Evolutionary conservation across 306 rosid genomes (phyloP).

Genomic region (Senna tora): DNA sequence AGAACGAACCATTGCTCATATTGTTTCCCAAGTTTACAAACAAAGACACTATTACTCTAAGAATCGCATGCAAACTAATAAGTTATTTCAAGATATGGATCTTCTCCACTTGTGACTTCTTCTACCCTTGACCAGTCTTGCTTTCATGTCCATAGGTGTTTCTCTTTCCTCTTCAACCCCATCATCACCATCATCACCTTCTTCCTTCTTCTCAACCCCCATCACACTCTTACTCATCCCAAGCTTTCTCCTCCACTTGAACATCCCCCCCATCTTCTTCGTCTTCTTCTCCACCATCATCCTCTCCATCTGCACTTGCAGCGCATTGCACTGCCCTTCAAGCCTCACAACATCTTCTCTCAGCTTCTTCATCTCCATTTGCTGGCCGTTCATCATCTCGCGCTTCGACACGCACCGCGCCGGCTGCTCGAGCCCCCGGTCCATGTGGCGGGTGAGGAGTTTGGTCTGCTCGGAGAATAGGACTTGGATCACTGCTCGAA

Average conservation of each 20-base stretch:
- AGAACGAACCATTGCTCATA: too few relatives aligned
- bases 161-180: conserved; percentile 44
- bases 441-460: conserved; percentile 52
- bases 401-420: conserved; percentile 64
- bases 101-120: conserved; percentile 64
- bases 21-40: too few relatives aligned
- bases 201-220: conserved; percentile 36
- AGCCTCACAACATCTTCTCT: conserved; percentile 77
- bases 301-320: conserved; percentile 76
- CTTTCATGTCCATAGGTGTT: conserved; percentile 65
- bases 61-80: too few relatives aligned
- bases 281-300: conserved; percentile 49
- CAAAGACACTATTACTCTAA: too few relatives aligned
- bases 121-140: conserved; percentile 51
- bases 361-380: conserved; percentile 69
- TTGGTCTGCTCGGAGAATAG: conserved; percentile 81
- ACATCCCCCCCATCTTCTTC: conserved; percentile 39
- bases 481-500: conserved; percentile 87
- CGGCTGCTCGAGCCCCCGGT: conserved; percentile 59
- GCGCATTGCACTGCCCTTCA: conserved; percentile 61
- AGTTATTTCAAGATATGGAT: conserved; percentile 58
- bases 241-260: conserved; percentile 68
- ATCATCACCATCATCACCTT: conserved; percentile 27
- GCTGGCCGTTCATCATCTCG: conserved; percentile 58
- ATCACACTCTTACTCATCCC: conserved; percentile 40